These are phyloP conservation scores for Lentinus polychrous DNA, from an alignment of 1,284 basidiomycete species.

Conservation along the genomic window DNA sequence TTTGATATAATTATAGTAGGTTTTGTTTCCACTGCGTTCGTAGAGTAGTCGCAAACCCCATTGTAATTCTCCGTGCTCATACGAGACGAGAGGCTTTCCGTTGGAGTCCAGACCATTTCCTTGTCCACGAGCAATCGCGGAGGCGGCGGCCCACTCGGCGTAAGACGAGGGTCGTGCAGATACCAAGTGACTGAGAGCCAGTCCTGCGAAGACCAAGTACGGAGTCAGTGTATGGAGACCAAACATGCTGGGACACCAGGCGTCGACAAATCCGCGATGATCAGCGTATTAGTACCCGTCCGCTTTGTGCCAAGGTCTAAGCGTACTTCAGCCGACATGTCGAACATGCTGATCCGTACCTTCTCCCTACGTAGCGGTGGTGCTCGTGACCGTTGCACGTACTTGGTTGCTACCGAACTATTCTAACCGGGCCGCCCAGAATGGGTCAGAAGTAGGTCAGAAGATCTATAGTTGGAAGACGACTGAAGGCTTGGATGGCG, in stretches of 20 bases:
- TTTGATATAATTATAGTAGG: constrained; percentile 10
- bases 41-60: constrained; percentile 11
- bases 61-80: constrained; percentile 13
- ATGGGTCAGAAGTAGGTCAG: too few relatives aligned
- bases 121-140: constrained; percentile 13
- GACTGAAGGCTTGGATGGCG: too few relatives aligned
- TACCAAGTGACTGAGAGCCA: neutral
- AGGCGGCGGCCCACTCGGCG: constrained; percentile 11
- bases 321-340: too few relatives aligned
- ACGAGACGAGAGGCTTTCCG: constrained; percentile 9
- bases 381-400: too few relatives aligned
- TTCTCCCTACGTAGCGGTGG: too few relatives aligned
- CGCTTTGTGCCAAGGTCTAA: too few relatives aligned
- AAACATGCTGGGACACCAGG: neutral
- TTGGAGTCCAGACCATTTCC: constrained; percentile 8
- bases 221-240: neutral
- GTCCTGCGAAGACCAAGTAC: neutral
- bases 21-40: constrained; percentile 9
- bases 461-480: too few relatives aligned
- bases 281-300: too few relatives aligned
- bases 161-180: constrained; percentile 6
- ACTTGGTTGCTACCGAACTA: too few relatives aligned
- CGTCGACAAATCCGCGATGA: too few relatives aligned
- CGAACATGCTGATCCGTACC: too few relatives aligned
- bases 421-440: too few relatives aligned